These are phyloP conservation scores for Pseudonectria foliicola DNA, from an alignment of 2,329 filamentous ascomycete genomes.

Conservation along the genomic window DNA sequence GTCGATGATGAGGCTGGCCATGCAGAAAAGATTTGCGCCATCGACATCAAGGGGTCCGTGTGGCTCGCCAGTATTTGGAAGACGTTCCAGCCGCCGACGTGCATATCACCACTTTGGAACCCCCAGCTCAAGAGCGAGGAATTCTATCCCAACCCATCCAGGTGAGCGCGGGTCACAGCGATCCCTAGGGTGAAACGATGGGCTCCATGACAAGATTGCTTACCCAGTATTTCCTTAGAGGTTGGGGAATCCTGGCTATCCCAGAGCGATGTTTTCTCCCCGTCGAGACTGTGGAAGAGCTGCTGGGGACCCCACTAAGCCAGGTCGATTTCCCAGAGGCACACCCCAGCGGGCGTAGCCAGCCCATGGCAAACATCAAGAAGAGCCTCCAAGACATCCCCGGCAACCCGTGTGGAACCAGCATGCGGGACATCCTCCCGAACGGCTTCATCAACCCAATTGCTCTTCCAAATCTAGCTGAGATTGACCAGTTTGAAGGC, in stretches of 20 bases:
- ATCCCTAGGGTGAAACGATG: neutral
- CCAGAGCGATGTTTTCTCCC: constrained; percentile 36
- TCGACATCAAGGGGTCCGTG: constrained; percentile 42
- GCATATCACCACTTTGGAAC: constrained; percentile 17
- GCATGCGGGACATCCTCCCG: neutral
- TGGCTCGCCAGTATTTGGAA: constrained; percentile 50
- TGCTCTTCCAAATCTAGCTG: constrained; percentile 9
- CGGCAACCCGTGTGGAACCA: constrained; percentile 23
- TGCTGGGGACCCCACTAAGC: constrained; percentile 23
- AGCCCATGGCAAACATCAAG: constrained; percentile 21
- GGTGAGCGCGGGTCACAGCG: constrained; percentile 11
- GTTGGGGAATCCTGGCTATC: constrained; percentile 45
- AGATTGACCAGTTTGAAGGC: constrained; percentile 8
- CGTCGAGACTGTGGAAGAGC: constrained; percentile 26
- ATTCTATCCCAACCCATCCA: constrained; percentile 19
- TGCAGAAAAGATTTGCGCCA: constrained; percentile 42
- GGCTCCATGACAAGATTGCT: constrained; percentile 1
- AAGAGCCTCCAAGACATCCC: constrained; percentile 19
- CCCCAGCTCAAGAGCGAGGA: constrained; percentile 23
- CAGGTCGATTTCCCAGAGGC: constrained; percentile 13
- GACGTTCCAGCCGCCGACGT: constrained; percentile 18
- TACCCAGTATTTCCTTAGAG: constrained; percentile 18
- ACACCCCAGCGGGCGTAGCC: constrained; percentile 6
- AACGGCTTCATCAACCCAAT: constrained; percentile 1
- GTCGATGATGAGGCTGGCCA: constrained; percentile 37